These are phyloP conservation scores for Trametes cinnabarina DNA, from an alignment of 768 basidiomycete species.

Conservation along the genomic window DNA sequence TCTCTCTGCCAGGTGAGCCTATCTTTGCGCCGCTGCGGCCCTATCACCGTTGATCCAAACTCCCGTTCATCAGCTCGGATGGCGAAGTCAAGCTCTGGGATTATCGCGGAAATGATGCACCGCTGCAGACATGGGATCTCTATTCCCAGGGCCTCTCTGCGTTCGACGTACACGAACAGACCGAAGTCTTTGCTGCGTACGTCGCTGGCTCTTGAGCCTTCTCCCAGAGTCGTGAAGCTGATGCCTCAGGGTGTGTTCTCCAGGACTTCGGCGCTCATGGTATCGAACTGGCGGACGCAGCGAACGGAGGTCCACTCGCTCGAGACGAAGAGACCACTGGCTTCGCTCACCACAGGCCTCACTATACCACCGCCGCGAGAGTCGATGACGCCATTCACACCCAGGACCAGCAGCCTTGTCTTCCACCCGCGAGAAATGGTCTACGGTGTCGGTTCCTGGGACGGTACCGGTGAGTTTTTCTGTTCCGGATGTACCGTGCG, in stretches of 20 bases:
- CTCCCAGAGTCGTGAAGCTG: conserved; percentile 1
- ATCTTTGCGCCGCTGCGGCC: neutral
- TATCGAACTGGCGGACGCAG: conserved; percentile 64
- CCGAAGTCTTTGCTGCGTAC: conserved; percentile 84
- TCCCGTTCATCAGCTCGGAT: conserved; percentile 55
- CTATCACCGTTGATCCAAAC: neutral
- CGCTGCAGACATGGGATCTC: conserved; percentile 61
- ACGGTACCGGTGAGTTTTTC: conserved; percentile 48
- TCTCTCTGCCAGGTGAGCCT: conserved; percentile 79
- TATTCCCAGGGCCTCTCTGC: conserved; percentile 73
- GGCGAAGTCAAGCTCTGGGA: conserved; percentile 95
- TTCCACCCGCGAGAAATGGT: conserved; percentile 91
- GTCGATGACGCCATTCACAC: conserved; percentile 57
- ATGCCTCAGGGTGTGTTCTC: neutral
- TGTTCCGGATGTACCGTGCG: neutral
- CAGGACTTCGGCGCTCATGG: conserved; percentile 61
- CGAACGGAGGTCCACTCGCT: conserved; percentile 61
- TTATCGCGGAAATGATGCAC: conserved; percentile 59
- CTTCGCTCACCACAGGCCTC: conserved; percentile 56
- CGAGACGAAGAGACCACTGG: conserved; percentile 37
- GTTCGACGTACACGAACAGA: conserved; percentile 83
- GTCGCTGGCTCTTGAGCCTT: conserved; percentile 31
- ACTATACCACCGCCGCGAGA: conserved; percentile 52
- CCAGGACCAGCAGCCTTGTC: conserved; percentile 58
- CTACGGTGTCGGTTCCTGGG: conserved; percentile 68